Base-by-base conservation (phyloP, 768 basidiomycete genomes). In the Lentinula aciculospora region DNA sequence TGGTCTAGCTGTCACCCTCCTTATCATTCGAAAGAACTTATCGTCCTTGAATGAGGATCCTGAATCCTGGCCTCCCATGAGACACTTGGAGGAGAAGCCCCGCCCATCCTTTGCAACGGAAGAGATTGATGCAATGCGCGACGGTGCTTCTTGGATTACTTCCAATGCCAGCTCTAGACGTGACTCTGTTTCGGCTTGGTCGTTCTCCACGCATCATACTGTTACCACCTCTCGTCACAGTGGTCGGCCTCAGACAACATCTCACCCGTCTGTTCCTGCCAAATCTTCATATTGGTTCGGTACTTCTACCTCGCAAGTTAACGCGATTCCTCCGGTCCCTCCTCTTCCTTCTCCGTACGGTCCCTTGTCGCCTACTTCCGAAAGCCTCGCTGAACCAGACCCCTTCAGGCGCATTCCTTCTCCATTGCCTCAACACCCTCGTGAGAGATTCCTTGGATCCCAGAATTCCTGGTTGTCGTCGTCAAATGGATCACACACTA, bases 91-190 rank as follows among this genome's bases (percentile, higher is more conserved):
- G 58, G 78, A 82, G 63, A 79, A 81, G 61, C 77, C 80, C 17
- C 72, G 84, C 28, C 82, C 81, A 0, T 86, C 86, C 0, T 87
- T 89, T 64, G 77, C 78, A 17, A 85, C 85, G 0, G 86, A 88
- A 63, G 88, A 91, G 53, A 75, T 90, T 49, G 85, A 89, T 59
- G 86, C 75, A 19, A 76, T 90, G 53, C 82, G 83, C 21, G 88
- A 90, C 62, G 87, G 88, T 51, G 82, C 82, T 49, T 89, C 88
- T n/a, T 90, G 89, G 88, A 82, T 91, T 59, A 88, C 89, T 0
- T 89, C 88, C 48, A 77, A 80, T 42, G 74, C 81, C 4, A 77
- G 80, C 55, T 82, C 81, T 31, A 76, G 76, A 44, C 80, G 72
- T 57, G 77, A 80, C 44, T 87, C 86, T 0, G 67, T 81, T 27